Base-by-base conservation (phyloP, 2,329 filamentous ascomycete genomes). In the Orbilia ellipsospora region DNA sequence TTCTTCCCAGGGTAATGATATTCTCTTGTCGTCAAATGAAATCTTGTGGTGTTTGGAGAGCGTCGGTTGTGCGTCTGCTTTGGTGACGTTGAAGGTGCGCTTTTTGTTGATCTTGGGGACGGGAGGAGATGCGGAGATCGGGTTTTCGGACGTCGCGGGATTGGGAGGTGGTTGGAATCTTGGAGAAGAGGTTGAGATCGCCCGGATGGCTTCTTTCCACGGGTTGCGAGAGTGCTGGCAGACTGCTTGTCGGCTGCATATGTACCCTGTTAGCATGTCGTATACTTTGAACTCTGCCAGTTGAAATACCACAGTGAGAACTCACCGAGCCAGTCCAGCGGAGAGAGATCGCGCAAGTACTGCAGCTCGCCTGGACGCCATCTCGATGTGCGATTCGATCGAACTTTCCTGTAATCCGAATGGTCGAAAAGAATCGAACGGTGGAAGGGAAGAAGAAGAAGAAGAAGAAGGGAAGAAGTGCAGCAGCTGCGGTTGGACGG, bases 1-100 rank as follows among this genome's bases (percentile, higher is more conserved):
- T 73, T 80, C 79, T 40, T 80, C 79, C 79, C 79, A 80, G n/a
- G 79, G 78, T 6, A 80, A 18, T 5, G 78, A 63, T 4, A 80
- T 76, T 48, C 78, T 79, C 61, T 78, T 79, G 31, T 79, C 78
- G 52, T 80, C 79, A 63, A 79, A 78, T 6, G 73, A 57, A 60
- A 80, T 79, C 50, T 80, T 79, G 64, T 80, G 79, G 60, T 80
- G 79, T 54, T 77, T 78, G 42, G 78, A 79, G 28, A 80, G 59
- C 12, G 65, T 70, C 18, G 79, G 78, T 28, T 77, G 77, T 4
- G 79, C 78, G 48, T 80, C 79, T 26, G 78, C 79, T 74, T 79
- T 80, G 15, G 77, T 80, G 36, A 80, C 74, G 56, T 80, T 79
- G 70, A 79, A 80, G 15, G 79, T 80, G 69, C 77, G 64, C 51